These are phyloP conservation scores for Solanum paucissectum DNA, from an alignment of 257 asterid species.

Conservation along the genomic window DNA sequence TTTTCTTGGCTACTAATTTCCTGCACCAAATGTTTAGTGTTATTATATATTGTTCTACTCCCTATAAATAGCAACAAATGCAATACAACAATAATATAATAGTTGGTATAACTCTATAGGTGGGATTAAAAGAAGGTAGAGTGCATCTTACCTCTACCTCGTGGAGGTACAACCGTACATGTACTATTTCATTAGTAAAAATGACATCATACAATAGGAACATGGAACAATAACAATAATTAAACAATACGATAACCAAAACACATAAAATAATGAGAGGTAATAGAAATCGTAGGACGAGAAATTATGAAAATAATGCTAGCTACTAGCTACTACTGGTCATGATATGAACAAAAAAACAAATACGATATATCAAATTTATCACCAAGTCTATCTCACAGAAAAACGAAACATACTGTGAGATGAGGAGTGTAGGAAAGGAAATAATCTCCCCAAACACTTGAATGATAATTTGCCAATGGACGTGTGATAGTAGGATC, in stretches of 20 bases:
- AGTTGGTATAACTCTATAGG: neutral
- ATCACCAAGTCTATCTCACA: neutral
- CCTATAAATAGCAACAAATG: neutral
- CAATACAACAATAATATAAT: neutral
- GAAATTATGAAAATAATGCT: neutral
- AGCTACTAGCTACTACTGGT: neutral
- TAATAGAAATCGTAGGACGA: neutral
- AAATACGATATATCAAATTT: neutral
- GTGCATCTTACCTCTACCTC: neutral
- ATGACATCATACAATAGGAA: too few species aligned
- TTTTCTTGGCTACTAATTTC: neutral
- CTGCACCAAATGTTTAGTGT: neutral
- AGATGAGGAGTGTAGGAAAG: neutral
- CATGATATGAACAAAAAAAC: neutral
- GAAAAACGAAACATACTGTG: neutral
- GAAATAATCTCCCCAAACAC: neutral
- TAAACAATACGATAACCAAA: too few species aligned
- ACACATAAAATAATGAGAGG: neutral
- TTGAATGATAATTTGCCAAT: neutral
- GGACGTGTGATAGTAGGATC: neutral
- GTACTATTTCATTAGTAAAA: too few species aligned
- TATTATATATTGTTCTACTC: too few species aligned
- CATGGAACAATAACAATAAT: too few species aligned
- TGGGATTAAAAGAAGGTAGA: too few species aligned
- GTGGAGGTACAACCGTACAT: too few species aligned